Evolutionary conservation across 139 green algal genomes (phyloP).

Genomic region (Haematococcus lacustris): DNA sequence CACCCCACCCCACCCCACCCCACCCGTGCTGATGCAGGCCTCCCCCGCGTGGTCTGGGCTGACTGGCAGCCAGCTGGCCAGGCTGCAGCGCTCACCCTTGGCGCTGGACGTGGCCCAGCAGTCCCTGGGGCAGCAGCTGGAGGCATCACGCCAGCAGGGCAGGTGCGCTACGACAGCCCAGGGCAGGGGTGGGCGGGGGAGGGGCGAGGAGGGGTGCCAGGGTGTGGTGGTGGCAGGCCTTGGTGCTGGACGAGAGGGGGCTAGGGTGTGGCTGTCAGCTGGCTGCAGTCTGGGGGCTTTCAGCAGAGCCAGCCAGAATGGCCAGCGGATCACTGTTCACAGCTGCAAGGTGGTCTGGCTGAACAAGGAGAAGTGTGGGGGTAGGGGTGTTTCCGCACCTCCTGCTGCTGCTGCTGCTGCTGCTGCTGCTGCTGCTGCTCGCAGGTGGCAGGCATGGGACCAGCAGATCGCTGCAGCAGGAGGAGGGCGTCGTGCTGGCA

Average conservation of each 20-base stretch:
- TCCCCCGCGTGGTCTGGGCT: slow-evolving; percentile 8
- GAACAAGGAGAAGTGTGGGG: background rate
- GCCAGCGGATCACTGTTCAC: no score
- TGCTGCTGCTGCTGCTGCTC: background rate
- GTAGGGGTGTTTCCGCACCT: background rate
- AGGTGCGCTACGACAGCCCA: no score
- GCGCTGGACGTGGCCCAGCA: slow-evolving; percentile 6
- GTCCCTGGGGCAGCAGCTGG: background rate
- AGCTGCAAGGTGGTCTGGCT: no score
- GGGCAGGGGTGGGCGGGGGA: no score
- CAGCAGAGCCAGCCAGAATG: no score
- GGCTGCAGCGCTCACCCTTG: slow-evolving; percentile 2
- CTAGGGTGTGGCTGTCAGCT: no score
- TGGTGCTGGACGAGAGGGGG: no score
- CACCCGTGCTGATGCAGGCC: no score
- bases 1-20: no score
- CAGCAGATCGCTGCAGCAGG: background rate
- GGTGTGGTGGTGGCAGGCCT: no score
- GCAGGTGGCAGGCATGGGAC: background rate
- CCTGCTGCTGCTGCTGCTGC: background rate
- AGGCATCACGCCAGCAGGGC: background rate
- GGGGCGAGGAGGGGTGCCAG: no score
- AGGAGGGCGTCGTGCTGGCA: background rate
- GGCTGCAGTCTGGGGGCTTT: no score
- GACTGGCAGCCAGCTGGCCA: slow-evolving; percentile 3